Percentiles rank a stretch among this genome's conserved stretches.
These are phyloP conservation scores for Pelagomonas calceolata DNA, from an alignment of 108 stramenopile genomes.

Conservation along the genomic window DNA sequence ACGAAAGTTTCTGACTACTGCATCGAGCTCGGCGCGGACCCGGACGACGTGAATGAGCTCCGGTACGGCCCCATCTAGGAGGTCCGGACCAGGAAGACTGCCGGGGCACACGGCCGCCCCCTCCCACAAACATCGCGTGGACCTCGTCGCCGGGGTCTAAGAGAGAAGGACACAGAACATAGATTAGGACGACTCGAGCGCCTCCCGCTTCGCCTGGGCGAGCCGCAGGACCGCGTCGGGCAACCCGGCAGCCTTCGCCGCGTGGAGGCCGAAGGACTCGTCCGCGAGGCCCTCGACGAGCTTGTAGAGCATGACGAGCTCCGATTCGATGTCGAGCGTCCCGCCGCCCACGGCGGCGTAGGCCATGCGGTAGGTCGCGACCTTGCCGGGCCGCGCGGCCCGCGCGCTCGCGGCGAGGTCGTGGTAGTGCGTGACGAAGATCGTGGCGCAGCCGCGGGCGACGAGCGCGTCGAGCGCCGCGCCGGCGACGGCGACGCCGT, in stretches of 20 bases:
- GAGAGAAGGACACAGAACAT: too few species aligned
- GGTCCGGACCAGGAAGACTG: too few species aligned
- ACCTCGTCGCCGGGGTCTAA: too few species aligned
- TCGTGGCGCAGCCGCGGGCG: constrained; percentile 64
- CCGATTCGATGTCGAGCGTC: constrained; percentile 50
- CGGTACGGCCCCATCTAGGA: too few species aligned
- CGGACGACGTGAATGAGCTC: too few species aligned
- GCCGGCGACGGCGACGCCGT: constrained; percentile 98
- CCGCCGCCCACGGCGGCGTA: constrained; percentile 64
- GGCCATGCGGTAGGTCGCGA: constrained; percentile 92
- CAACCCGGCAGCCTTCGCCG: constrained; percentile 88
- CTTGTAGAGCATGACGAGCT: constrained; percentile 96
- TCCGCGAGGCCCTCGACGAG: constrained; percentile 83
- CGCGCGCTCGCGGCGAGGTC: constrained; percentile 89
- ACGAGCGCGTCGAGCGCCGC: constrained; percentile 86
- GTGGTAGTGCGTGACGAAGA: constrained; percentile 99
- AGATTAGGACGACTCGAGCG: too few species aligned
- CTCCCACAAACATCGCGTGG: too few species aligned
- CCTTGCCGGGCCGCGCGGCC: constrained; percentile 35
- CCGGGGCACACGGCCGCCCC: too few species aligned
- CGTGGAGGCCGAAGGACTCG: constrained; percentile 97
- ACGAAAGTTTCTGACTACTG: too few species aligned
- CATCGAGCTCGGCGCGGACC: too few species aligned
- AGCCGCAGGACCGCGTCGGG: constrained; percentile 77
- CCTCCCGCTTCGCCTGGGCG: constrained; percentile 22